A percentile compares a stretch with the other conserved stretches of the same genome.
These are phyloP conservation scores for Darksidea phi DNA, from an alignment of 495 filamentous ascomycete species.

Conservation along the genomic window DNA sequence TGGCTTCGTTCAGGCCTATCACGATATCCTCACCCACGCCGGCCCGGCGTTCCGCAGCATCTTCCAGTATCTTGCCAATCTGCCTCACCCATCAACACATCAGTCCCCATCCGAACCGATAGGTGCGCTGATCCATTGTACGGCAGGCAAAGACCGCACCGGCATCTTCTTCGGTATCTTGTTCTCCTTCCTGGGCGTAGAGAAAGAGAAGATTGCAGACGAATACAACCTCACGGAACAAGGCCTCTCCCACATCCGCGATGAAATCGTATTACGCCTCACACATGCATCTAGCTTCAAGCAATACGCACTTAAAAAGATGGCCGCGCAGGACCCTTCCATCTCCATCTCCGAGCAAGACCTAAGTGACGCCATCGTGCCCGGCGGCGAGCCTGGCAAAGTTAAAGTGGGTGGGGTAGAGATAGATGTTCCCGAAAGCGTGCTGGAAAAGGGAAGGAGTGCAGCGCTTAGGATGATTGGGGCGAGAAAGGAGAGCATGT, in stretches of 20 bases:
- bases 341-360: neutral
- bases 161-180: constrained; percentile 45
- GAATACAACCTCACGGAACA: constrained; percentile 45
- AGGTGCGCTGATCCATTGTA: constrained; percentile 45
- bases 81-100: constrained; percentile 1
- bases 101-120: constrained; percentile 4
- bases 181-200: constrained; percentile 39
- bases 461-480: constrained; percentile 41
- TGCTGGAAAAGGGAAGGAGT: constrained; percentile 36
- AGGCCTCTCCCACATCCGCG: constrained; percentile 28
- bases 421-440: constrained; percentile 9
- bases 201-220: constrained; percentile 30
- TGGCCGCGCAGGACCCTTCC: neutral
- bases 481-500: constrained; percentile 47
- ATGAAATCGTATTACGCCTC: constrained; percentile 15
- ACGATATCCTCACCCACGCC: constrained; percentile 40
- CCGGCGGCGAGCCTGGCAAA: neutral
- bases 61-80: constrained; percentile 35
- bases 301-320: constrained; percentile 14
- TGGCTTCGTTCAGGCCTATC: constrained; percentile 45
- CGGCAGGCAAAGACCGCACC: constrained; percentile 48
- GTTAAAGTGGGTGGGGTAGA: neutral
- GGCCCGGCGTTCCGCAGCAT: constrained; percentile 36
- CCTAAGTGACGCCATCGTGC: neutral
- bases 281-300: constrained; percentile 13